phyloP scores from a whole-genome alignment of 1,284 basidiomycete genomes.

The Peniophora sp. region DNA sequence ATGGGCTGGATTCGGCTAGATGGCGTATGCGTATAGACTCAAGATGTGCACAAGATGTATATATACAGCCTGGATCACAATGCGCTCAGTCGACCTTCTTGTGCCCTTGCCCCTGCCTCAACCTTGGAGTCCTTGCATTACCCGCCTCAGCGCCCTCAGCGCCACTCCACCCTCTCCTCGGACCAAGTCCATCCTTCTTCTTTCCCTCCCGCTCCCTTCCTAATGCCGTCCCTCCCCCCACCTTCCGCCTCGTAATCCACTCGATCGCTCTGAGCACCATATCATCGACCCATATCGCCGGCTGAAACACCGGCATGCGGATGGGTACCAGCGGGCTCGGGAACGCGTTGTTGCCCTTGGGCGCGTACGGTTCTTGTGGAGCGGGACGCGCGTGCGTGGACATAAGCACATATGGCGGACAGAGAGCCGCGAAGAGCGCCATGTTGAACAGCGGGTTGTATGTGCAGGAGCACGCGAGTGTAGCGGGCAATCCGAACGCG shows the following conservation, averaged over 20 bases:
- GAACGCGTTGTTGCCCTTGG: conserved; percentile 24
- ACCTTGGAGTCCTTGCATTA: background rate
- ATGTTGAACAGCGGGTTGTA: conserved; percentile 68
- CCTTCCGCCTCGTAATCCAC: conserved; percentile 32
- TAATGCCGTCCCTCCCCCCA: conserved; percentile 6
- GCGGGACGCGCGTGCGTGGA: conserved; percentile 63
- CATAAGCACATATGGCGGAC: conserved; percentile 77
- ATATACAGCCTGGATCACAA: background rate
- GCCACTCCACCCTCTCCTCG: conserved; percentile 42
- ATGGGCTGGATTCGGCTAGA: conserved; percentile 89
- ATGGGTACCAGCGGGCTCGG: conserved; percentile 72
- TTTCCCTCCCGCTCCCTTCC: conserved; percentile 10
- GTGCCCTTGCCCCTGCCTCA: background rate
- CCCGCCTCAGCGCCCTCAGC: conserved; percentile 24
- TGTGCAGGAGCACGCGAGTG: conserved; percentile 61
- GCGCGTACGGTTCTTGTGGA: conserved; percentile 65
- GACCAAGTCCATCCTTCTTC: conserved; percentile 23
- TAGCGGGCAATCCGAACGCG: conserved; percentile 57
- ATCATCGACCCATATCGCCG: conserved; percentile 71
- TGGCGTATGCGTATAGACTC: background rate
- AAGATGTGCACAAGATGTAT: background rate
- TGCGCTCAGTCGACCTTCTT: conserved; percentile 16
- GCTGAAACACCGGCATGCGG: conserved; percentile 64
- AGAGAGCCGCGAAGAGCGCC: conserved; percentile 70
- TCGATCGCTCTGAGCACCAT: conserved; percentile 56